Evolutionary conservation across 192 early-diverging fungal species (phyloP).

Genomic region (Thamnidium elegans): DNA sequence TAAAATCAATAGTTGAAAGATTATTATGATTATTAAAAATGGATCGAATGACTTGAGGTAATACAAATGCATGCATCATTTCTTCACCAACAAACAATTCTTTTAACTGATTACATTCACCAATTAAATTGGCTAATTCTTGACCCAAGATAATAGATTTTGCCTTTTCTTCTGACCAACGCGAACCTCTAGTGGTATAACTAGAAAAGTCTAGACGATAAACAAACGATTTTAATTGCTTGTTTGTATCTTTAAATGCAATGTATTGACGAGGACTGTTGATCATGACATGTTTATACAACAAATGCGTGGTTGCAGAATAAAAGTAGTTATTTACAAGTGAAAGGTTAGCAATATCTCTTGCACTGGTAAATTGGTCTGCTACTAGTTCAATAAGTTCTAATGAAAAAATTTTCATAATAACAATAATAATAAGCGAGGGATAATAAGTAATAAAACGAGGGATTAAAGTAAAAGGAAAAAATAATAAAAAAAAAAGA

Average conservation of each 20-base stretch:
- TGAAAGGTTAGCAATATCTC: not conserved
- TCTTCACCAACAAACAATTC: conserved; percentile 18
- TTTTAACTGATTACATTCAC: conserved; percentile 14
- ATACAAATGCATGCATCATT: conserved; percentile 18
- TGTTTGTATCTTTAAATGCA: not conserved
- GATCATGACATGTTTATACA: conserved; percentile 10
- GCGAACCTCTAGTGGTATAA: conserved; percentile 17
- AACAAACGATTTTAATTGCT: not conserved
- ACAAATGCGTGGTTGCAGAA: not conserved
- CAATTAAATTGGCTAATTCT: conserved; percentile 12
- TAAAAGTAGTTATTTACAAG: conserved; percentile 5
- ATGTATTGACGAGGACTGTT: conserved; percentile 14
- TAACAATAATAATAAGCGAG: too few species aligned
- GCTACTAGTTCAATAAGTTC: conserved; percentile 8
- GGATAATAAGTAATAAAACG: not conserved
- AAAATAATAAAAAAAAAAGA: not conserved
- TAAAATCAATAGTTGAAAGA: conserved; percentile 7
- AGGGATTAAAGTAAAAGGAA: not conserved
- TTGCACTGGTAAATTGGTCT: not conserved
- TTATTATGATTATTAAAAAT: conserved; percentile 1
- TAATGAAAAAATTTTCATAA: conserved; percentile 1
- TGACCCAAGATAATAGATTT: conserved; percentile 7
- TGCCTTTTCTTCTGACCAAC: conserved; percentile 16
- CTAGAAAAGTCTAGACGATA: conserved; percentile 15
- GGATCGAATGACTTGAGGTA: conserved; percentile 10